Base-by-base conservation (phyloP, 1,284 basidiomycete genomes). In the Coniferiporia weirii region DNA sequence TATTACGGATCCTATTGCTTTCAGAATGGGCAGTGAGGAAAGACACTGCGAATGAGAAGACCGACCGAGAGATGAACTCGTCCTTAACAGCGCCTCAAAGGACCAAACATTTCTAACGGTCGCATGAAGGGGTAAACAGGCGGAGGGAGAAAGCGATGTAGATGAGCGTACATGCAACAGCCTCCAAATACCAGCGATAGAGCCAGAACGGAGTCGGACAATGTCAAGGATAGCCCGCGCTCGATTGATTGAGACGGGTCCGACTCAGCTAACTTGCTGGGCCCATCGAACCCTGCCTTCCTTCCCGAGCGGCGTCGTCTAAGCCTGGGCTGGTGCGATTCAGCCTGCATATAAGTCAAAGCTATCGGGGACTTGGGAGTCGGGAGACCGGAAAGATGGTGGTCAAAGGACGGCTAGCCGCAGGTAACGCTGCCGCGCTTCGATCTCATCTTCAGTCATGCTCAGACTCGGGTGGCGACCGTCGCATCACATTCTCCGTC, bases 131-230 rank as follows among this genome's bases (percentile, higher is more conserved):
- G 38, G 17, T 20, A 32, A 38, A 12, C 4, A 32, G 13, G 36
- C n/a, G 17, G 36, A 45, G 13, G 32, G 12, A 36, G n/a, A n/a
- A n/a, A n/a, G 32, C 52, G 44, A 17, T 12, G 4, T 17, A 17
- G 12, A 20, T 17, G 13, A 27, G 78, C 84, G 59, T 72, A 87
- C 87, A 85, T 78, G 80, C 91, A 93, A 66, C 91, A 93, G 8
- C 90, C 90, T 47, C 90, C 90, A 65, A 92, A 81, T 3, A 92
- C 83, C 61, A 89, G 76, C 10, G 77, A 77, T 15, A 87, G 66
- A 49, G 77, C 72, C 54, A 76, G 35, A 36, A 59, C 17, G 40
- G 64, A 50, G 52, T 65, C 64, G 7, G 48, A 52, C 12, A 48
- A 15, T 12, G 50, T 27, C 13, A 44, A 22, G 36, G 40, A 46